A percentile compares a stretch with the other conserved stretches of the same genome.
Conservation (phyloP, 169 alveolate species). For the Eimeria falciformis region DNA sequence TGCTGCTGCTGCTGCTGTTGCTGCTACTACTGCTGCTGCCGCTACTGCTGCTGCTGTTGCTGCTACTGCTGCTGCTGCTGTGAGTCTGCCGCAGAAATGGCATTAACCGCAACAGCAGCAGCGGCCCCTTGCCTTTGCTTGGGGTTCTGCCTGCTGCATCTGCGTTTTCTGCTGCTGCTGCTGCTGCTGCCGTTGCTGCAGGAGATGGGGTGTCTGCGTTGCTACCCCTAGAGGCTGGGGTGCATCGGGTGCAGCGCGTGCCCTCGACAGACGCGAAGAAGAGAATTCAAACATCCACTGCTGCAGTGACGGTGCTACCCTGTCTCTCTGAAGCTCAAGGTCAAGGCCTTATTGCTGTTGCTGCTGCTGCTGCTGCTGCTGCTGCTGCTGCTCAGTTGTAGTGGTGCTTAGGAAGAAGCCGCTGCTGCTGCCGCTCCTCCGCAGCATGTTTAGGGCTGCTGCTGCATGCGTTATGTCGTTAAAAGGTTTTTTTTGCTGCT, state of each 20-base stretch:
- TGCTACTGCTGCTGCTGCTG: neutral
- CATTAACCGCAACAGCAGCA: neutral
- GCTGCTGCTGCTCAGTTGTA: neutral
- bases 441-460: neutral
- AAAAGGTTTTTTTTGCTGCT: neutral
- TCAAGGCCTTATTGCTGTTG: neutral
- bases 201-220: slow-evolving; percentile 86
- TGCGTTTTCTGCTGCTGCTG: neutral
- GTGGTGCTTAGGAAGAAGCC: neutral
- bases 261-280: slow-evolving; percentile 92
- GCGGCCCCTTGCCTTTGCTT: neutral
- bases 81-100: neutral
- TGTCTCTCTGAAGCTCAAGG: slow-evolving; percentile 39
- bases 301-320: slow-evolving; percentile 91
- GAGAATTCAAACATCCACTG: slow-evolving; percentile 92
- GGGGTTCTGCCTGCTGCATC: neutral
- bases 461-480: neutral
- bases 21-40: neutral
- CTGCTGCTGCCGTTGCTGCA: neutral
- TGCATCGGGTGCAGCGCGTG: slow-evolving; percentile 93
- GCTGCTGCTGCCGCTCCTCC: neutral
- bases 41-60: neutral
- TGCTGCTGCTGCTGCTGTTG: neutral
- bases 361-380: neutral
- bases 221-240: slow-evolving; percentile 84